Evolutionary conservation across 2,329 filamentous ascomycete species (phyloP).

Genomic region (Aureobasidium melanogenum): DNA sequence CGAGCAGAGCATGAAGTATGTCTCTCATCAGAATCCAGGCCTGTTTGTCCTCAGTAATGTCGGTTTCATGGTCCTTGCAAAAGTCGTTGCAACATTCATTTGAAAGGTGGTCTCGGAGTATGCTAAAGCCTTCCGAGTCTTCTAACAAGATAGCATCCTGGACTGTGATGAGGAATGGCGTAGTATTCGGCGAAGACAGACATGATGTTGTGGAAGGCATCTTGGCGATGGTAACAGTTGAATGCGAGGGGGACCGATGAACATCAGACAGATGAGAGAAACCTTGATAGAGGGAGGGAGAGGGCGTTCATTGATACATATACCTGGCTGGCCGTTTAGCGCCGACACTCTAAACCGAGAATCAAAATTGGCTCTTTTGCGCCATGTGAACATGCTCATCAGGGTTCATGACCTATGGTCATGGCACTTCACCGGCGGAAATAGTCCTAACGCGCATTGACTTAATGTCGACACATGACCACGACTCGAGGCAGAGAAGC

Average conservation of each 20-base stretch:
- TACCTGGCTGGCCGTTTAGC: constrained; percentile 8
- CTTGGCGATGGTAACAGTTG: not conserved
- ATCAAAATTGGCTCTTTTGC: constrained; percentile 8
- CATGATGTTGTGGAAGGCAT: constrained; percentile 8
- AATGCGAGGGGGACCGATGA: not conserved
- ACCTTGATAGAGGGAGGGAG: constrained; percentile 3
- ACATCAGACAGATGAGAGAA: not conserved
- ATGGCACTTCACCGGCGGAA: constrained; percentile 1
- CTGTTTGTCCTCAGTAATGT: constrained; percentile 25
- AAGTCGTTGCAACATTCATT: constrained; percentile 33
- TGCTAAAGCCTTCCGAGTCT: constrained; percentile 34
- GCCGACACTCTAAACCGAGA: not conserved
- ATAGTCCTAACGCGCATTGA: constrained; percentile 5
- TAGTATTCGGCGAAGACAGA: constrained; percentile 20
- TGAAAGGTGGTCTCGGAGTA: constrained; percentile 35
- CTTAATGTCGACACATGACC: constrained; percentile 11
- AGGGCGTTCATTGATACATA: not conserved
- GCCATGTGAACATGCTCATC: constrained; percentile 6
- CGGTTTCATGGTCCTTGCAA: constrained; percentile 32
- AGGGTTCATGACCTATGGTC: constrained; percentile 8
- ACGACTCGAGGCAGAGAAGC: not conserved
- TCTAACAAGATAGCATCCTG: constrained; percentile 33
- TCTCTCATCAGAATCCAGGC: constrained; percentile 47
- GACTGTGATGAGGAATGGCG: constrained; percentile 35
- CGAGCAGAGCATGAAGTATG: constrained; percentile 49